A percentile compares a stretch with the other conserved stretches of the same genome.
Evolutionary conservation across 176 grass and related monocot genomes (phyloP).

Genomic region (Carex scoparia): DNA sequence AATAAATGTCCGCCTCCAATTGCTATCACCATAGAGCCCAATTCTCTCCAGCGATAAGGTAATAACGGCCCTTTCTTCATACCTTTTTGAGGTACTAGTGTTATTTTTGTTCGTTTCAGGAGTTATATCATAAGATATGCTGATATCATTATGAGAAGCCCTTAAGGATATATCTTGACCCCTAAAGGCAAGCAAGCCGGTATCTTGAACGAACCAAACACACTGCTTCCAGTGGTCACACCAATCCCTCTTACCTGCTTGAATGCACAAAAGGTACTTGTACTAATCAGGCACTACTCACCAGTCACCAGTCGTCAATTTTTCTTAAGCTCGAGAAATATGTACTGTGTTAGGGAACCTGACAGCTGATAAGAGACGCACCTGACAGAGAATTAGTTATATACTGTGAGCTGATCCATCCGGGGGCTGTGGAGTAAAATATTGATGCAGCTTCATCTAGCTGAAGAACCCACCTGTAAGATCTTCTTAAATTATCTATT

Average conservation of each 20-base stretch:
- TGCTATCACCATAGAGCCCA: constrained; percentile 76
- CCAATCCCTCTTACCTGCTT: constrained; percentile 59
- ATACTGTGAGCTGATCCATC: constrained; percentile 51
- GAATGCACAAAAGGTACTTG: constrained; percentile 17
- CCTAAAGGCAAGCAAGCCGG: constrained; percentile 29
- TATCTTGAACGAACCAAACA: constrained; percentile 74
- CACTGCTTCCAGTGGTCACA: constrained; percentile 98
- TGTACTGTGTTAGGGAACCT: not conserved
- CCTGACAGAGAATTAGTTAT: not conserved
- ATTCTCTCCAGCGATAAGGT: constrained; percentile 63
- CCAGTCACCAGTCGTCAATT: not conserved
- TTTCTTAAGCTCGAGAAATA: not conserved
- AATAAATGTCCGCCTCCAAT: constrained; percentile 61
- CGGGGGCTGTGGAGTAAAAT: constrained; percentile 89
- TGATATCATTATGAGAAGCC: constrained; percentile 76
- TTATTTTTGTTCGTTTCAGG: constrained; percentile 11
- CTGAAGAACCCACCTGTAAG: constrained; percentile 94
- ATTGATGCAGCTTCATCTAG: constrained; percentile 65
- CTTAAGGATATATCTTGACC: constrained; percentile 52
- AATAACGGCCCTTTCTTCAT: constrained; percentile 32
- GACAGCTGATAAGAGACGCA: not conserved
- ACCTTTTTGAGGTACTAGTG: constrained; percentile 15
- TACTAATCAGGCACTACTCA: not conserved
- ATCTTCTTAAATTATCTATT: not conserved
- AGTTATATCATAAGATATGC: constrained; percentile 59